These are phyloP conservation scores for Entomophthora muscae DNA, from an alignment of 371 early-diverging fungal species.

Conservation along the genomic window DNA sequence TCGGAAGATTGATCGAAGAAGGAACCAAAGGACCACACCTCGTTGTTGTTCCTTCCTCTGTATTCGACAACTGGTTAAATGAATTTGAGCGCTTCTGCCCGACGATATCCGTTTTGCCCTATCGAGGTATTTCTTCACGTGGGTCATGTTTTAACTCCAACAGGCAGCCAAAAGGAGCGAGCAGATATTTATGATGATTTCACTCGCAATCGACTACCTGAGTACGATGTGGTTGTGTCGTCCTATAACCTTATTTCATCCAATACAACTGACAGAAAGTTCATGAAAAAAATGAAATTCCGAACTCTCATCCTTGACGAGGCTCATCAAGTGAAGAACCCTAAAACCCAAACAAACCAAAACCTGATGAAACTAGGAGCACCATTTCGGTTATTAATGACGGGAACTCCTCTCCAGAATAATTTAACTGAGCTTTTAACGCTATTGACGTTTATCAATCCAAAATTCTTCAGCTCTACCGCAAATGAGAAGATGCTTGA, in stretches of 20 bases:
- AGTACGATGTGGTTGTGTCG: neutral
- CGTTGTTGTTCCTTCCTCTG: slow-evolving; percentile 82
- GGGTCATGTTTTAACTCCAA: neutral
- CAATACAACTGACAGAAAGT: neutral
- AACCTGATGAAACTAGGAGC: neutral
- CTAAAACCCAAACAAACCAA: neutral
- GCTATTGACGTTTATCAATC: slow-evolving; percentile 81
- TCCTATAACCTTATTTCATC: neutral
- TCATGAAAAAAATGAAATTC: neutral
- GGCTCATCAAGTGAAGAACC: slow-evolving; percentile 3
- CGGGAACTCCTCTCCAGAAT: slow-evolving; percentile 87
- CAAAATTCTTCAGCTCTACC: slow-evolving; percentile 40
- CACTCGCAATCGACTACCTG: neutral
- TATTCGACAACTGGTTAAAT: slow-evolving; percentile 87
- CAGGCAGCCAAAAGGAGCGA: slow-evolving; percentile 2
- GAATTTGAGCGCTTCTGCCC: slow-evolving; percentile 89
- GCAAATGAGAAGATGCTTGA: neutral
- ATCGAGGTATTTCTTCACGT: slow-evolving; percentile 35
- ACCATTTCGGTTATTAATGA: neutral
- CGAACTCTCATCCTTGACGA: slow-evolving; percentile 1
- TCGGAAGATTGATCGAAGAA: slow-evolving; percentile 65
- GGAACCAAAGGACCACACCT: slow-evolving; percentile 73
- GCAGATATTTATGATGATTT: neutral
- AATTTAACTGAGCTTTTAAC: slow-evolving; percentile 83
- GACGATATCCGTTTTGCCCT: slow-evolving; percentile 65